Conservation (phyloP, 768 basidiomycete genomes). For the Boletus edulis region DNA sequence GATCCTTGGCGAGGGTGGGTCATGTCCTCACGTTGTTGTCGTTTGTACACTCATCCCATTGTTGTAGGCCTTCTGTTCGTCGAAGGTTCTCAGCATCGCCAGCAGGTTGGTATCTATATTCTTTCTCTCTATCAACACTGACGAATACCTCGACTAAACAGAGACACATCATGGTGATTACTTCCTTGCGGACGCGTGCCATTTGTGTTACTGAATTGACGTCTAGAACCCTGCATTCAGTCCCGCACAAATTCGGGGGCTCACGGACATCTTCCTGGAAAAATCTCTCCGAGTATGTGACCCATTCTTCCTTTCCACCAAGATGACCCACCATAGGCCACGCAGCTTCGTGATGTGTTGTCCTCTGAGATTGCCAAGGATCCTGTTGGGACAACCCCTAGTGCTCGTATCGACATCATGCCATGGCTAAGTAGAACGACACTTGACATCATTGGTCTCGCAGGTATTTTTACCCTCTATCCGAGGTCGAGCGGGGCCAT, state of each 20-base stretch:
- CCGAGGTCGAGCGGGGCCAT: too few species aligned
- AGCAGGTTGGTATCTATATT: constrained; percentile 31
- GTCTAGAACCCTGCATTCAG: constrained; percentile 68
- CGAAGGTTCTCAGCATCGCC: constrained; percentile 38
- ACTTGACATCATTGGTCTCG: constrained; percentile 41
- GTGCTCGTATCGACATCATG: constrained; percentile 27
- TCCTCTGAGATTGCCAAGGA: constrained; percentile 28
- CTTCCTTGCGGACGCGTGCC: background rate
- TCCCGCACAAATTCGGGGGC: constrained; percentile 51
- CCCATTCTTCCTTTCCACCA: background rate
- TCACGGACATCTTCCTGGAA: constrained; percentile 57
- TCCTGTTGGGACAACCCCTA: constrained; percentile 11
- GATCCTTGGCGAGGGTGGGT: constrained; percentile 2
- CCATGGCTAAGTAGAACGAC: constrained; percentile 34
- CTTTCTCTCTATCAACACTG: background rate
- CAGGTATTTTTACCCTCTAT: constrained; percentile 18
- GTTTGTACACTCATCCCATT: background rate
- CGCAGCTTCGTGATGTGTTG: constrained; percentile 48
- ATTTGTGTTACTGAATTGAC: background rate
- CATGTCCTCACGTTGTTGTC: background rate
- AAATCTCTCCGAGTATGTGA: constrained; percentile 48
- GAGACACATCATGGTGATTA: constrained; percentile 34
- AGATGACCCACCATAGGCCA: background rate
- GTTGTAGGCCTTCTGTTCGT: constrained; percentile 46
- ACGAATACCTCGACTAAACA: background rate